phyloP scores from a whole-genome alignment of 2,329 filamentous ascomycete species.

The Bertia moriformis region DNA sequence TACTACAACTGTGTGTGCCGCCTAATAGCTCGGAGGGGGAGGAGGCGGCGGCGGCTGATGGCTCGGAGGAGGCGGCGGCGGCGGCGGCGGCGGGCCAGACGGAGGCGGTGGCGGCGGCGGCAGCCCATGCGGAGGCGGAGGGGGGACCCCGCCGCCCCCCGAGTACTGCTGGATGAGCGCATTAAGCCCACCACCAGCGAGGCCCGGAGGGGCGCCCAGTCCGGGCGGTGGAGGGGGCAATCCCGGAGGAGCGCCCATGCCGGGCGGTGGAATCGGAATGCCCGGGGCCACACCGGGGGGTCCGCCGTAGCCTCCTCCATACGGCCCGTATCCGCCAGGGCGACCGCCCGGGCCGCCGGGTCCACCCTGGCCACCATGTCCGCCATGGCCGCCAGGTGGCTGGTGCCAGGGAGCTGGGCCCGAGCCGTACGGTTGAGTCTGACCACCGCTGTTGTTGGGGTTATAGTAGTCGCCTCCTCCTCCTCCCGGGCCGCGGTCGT shows the following conservation, averaged over 20 bases:
- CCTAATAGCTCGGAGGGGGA: too few species aligned
- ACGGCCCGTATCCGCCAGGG: slow-evolving; percentile 41
- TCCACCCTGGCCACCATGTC: too few species aligned
- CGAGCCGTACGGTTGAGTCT: too few species aligned
- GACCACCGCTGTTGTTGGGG: slow-evolving; percentile 10
- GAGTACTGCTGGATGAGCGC: neutral
- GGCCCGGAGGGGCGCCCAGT: slow-evolving; percentile 29
- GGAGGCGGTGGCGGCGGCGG: too few species aligned
- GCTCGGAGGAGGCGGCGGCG: slow-evolving; percentile 41
- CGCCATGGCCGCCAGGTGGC: slow-evolving; percentile 26
- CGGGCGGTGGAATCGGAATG: neutral
- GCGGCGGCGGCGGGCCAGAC: slow-evolving; percentile 38
- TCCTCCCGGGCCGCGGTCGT: neutral
- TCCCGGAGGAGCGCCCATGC: slow-evolving; percentile 24
- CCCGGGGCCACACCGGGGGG: slow-evolving; percentile 26
- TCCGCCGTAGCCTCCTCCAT: slow-evolving; percentile 34
- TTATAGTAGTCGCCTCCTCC: slow-evolving; percentile 28
- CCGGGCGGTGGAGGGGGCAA: slow-evolving; percentile 19
- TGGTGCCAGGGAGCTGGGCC: slow-evolving; percentile 54
- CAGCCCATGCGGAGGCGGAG: slow-evolving; percentile 20
- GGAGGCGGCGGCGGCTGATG: slow-evolving; percentile 49
- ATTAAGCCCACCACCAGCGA: neutral
- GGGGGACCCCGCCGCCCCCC: too few species aligned
- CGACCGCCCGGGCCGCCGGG: slow-evolving; percentile 18
- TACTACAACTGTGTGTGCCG: too few species aligned